Base-by-base conservation (phyloP, 306 rosid species). In the Boehmeria nivea region DNA sequence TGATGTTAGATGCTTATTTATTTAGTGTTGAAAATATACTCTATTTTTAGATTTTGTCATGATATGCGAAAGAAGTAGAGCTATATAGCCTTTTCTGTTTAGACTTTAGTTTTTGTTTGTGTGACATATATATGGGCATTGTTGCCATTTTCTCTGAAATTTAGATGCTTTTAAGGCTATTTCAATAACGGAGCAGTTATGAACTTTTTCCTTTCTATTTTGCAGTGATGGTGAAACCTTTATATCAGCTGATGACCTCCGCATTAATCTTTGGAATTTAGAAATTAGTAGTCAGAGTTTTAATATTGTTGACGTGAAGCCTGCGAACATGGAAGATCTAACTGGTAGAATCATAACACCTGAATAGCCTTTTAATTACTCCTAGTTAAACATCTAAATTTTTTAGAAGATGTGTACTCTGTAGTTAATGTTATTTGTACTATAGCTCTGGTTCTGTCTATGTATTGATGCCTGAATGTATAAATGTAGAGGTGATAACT, bases 261-360 rank as follows among this genome's bases (percentile, higher is more conserved):
- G 96, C 64, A 83, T 93, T 77, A 93, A 93, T 74, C 99, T 93
- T 54, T 93, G 99, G 99, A 93, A 93, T 72, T 70, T 93, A 79
- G 99, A 85, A 84, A 88, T 93, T 73, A 93, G 99, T 84, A 85
- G 43, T 78, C 99, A 93, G 76, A 93, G 99, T 83, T 93, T 87
- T 64, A 93, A 93, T 71, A 93, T 93, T 36, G 89, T 93, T 72
- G 99, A 93, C 15, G 96, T 93, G 48, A 93, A 93, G 79, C 99
- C 99, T 64, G 73, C 99, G 69, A 88, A 88, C 79, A 93, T 93
- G 99, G 99, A 88, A 64, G 99, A 93, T 79, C 90, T 93, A 56
- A 93, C 96, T 55, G 99, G 99, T 93, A 76, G 57, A 33, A 67
- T 43, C 48, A 23, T 18, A 54, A 61, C 60, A 67, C 21, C 44